phyloP scores from a whole-genome alignment of 2,329 filamentous ascomycete species.

The Nigrospora oryzae region DNA sequence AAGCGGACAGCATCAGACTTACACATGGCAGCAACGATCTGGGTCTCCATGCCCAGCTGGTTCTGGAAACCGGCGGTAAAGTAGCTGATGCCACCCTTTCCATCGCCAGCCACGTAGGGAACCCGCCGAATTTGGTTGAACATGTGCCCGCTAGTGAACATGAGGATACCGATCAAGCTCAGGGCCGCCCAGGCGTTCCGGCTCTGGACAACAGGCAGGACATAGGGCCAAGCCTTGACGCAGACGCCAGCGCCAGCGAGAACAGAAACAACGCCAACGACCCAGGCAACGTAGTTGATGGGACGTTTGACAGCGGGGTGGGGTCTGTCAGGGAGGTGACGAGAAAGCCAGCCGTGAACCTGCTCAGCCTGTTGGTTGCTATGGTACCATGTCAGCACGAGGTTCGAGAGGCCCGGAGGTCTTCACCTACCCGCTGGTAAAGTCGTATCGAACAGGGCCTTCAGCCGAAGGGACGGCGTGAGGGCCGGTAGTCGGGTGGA shows the following conservation, averaged over 20 bases:
- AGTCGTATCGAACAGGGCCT: conserved; percentile 75
- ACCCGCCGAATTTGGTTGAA: conserved; percentile 98
- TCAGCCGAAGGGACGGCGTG: conserved; percentile 62
- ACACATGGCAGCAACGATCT: conserved; percentile 92
- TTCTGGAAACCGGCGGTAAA: conserved; percentile 89
- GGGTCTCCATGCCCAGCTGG: conserved; percentile 89
- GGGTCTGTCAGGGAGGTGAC: conserved; percentile 69
- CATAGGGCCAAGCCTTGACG: conserved; percentile 66
- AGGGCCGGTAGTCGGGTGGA: conserved; percentile 75
- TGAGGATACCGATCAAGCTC: conserved; percentile 78
- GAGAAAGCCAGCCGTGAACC: conserved; percentile 69
- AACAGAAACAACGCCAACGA: conserved; percentile 57
- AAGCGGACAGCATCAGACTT: conserved; percentile 33
- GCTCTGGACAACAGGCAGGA: conserved; percentile 76
- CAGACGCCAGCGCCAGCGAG: conserved; percentile 62
- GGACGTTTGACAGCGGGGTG: conserved; percentile 75
- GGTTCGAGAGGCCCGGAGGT: not conserved
- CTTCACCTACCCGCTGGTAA: conserved; percentile 61
- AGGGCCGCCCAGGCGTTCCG: conserved; percentile 90
- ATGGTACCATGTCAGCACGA: conserved; percentile 1
- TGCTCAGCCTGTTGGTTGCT: conserved; percentile 70
- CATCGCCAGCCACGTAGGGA: conserved; percentile 82
- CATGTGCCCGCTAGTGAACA: conserved; percentile 97
- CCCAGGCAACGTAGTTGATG: conserved; percentile 75
- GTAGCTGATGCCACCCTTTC: conserved; percentile 78